A percentile compares a stretch with the other conserved stretches of the same genome.
Conservation (phyloP, 2,329 filamentous ascomycete species). For the Cytospora leucostoma region DNA sequence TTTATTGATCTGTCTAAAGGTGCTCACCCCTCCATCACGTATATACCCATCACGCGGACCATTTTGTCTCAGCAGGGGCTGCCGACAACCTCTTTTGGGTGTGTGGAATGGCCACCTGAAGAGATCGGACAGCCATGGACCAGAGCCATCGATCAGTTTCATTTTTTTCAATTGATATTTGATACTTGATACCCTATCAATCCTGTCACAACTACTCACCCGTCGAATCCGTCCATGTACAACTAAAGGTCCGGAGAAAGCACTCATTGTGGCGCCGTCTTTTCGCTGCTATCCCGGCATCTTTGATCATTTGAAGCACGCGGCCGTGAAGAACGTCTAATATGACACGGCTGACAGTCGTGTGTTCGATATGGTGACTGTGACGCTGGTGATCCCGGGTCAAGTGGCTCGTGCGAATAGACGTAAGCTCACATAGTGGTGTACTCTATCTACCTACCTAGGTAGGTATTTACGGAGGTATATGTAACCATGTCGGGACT, state of each 20-base stretch:
- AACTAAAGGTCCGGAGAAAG: neutral
- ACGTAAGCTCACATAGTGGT: too few relatives aligned
- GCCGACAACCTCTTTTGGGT: neutral
- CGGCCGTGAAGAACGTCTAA: neutral
- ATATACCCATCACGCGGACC: conserved; percentile 2
- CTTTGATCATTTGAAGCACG: neutral
- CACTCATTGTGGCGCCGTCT: neutral
- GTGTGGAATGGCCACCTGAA: neutral
- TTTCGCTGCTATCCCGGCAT: too few relatives aligned
- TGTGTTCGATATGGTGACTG: neutral
- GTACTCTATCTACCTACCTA: too few relatives aligned
- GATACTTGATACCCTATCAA: neutral
- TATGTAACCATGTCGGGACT: neutral
- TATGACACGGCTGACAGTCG: neutral
- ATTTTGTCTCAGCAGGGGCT: neutral
- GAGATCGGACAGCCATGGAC: neutral
- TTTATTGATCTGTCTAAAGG: neutral
- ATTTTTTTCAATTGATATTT: neutral
- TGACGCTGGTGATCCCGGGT: neutral
- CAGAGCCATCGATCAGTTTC: too few relatives aligned
- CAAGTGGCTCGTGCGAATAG: neutral
- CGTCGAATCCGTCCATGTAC: neutral
- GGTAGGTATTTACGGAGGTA: neutral
- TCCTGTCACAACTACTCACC: neutral
- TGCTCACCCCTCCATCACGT: conserved; percentile 11